Conservation (phyloP, 257 asterid species). For the Jacaranda copaia region DNA sequence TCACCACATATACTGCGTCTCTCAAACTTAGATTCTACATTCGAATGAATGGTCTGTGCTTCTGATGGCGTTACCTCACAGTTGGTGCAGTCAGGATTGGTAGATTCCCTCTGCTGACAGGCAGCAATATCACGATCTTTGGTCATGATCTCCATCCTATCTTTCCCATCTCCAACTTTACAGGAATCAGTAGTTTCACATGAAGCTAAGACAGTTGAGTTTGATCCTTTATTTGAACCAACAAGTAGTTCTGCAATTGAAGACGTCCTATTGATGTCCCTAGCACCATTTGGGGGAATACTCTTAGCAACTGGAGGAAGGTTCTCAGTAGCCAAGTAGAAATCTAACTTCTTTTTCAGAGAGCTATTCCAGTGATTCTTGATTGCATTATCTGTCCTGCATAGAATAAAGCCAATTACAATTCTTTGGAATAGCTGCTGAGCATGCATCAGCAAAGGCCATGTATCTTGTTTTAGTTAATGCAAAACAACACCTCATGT, state of each 20-base stretch:
- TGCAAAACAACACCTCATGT: background rate
- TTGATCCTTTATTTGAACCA: constrained; percentile 49
- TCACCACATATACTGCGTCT: constrained; percentile 35
- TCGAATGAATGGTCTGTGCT: constrained; percentile 45
- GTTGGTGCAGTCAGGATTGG: constrained; percentile 46
- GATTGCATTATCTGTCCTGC: constrained; percentile 97
- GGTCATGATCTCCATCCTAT: constrained; percentile 43
- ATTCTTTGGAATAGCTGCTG: constrained; percentile 3
- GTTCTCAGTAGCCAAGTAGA: constrained; percentile 86
- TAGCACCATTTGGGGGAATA: constrained; percentile 49
- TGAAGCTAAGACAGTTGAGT: constrained; percentile 47
- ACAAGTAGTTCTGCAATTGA: constrained; percentile 45
- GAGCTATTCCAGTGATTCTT: constrained; percentile 99
- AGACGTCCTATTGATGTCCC: constrained; percentile 46
- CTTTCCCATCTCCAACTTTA: constrained; percentile 54
- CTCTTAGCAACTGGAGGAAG: constrained; percentile 76
- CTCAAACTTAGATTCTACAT: constrained; percentile 42
- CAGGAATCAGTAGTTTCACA: constrained; percentile 50
- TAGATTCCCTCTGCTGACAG: constrained; percentile 44
- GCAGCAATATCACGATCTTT: constrained; percentile 42
- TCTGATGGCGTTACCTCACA: constrained; percentile 47
- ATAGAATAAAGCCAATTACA: constrained; percentile 34
- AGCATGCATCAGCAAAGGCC: constrained; percentile 1
- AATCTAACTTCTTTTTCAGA: constrained; percentile 89
- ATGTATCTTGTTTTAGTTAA: constrained; percentile 3